Evolutionary conservation across 331 rosid genomes (phyloP).

Genomic region (Spiraea crenata): DNA sequence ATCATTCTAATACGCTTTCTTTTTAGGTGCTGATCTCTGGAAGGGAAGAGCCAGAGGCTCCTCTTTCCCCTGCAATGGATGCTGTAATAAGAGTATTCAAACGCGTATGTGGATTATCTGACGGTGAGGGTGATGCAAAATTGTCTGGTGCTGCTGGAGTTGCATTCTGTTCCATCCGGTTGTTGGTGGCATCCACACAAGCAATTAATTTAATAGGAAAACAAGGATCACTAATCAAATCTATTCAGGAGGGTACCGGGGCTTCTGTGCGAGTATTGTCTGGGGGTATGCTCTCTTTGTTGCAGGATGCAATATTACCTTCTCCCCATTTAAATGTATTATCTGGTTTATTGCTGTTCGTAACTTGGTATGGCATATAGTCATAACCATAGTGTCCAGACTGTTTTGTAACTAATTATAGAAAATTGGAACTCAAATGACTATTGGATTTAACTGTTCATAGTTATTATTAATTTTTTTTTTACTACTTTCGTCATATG

Average conservation of each 20-base stretch:
- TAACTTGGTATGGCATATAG: background rate
- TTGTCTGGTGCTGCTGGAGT: constrained; percentile 48
- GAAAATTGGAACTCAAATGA: background rate
- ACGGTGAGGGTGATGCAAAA: constrained; percentile 44
- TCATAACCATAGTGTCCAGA: background rate
- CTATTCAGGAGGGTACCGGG: constrained; percentile 75
- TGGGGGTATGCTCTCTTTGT: constrained; percentile 56
- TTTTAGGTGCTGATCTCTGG: constrained; percentile 79
- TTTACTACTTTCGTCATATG: background rate
- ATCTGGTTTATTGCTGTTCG: background rate
- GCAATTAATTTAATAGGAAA: constrained; percentile 92
- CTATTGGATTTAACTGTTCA: background rate
- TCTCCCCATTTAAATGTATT: background rate
- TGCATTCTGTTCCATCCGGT: constrained; percentile 62
- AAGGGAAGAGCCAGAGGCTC: constrained; percentile 71
- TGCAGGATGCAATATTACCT: background rate
- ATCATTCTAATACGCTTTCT: constrained; percentile 17
- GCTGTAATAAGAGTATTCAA: constrained; percentile 76
- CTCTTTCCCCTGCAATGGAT: constrained; percentile 90
- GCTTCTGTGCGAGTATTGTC: constrained; percentile 73
- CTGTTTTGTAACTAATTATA: background rate
- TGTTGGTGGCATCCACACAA: constrained; percentile 87
- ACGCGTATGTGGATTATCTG: constrained; percentile 71
- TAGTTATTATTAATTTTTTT: background rate
- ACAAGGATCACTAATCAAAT: constrained; percentile 80